Conservation (phyloP, 805 yeast species). For the Gaillardinia entomophila region DNA sequence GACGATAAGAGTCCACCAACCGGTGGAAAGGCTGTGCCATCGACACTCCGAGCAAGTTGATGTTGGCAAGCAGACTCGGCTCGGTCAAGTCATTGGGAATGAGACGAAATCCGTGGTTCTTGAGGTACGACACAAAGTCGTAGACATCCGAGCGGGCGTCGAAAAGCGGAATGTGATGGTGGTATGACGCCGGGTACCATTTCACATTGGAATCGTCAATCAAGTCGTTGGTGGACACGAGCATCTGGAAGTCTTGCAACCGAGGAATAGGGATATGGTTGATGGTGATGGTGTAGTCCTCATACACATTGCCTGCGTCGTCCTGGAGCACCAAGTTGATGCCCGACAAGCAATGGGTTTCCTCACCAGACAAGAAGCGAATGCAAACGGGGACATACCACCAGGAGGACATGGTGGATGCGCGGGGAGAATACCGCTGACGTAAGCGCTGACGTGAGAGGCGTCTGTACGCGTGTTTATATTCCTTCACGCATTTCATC, state of each 20-base stretch:
- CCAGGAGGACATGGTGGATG: too few species aligned
- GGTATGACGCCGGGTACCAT: not conserved
- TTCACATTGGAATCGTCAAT: not conserved
- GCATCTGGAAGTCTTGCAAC: not conserved
- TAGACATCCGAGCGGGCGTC: not conserved
- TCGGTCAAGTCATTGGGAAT: not conserved
- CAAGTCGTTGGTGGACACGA: not conserved
- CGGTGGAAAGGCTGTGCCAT: not conserved
- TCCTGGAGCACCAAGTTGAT: not conserved
- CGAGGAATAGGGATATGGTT: not conserved
- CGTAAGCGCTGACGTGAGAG: not conserved
- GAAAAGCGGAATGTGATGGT: not conserved
- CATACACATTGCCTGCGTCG: not conserved
- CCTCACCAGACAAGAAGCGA: not conserved
- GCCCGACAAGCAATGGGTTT: not conserved
- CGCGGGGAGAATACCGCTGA: too few species aligned
- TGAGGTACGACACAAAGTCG: not conserved
- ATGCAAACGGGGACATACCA: not conserved
- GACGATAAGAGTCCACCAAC: not conserved
- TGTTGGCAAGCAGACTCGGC: too few species aligned
- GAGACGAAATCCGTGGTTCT: not conserved
- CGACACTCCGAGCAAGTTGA: too few species aligned
- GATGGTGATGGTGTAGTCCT: not conserved
- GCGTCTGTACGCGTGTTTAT: not conserved
- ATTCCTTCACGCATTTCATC: too few species aligned